Evolutionary conservation across 768 basidiomycete genomes (phyloP).

Genomic region (Auricularia heimuer): DNA sequence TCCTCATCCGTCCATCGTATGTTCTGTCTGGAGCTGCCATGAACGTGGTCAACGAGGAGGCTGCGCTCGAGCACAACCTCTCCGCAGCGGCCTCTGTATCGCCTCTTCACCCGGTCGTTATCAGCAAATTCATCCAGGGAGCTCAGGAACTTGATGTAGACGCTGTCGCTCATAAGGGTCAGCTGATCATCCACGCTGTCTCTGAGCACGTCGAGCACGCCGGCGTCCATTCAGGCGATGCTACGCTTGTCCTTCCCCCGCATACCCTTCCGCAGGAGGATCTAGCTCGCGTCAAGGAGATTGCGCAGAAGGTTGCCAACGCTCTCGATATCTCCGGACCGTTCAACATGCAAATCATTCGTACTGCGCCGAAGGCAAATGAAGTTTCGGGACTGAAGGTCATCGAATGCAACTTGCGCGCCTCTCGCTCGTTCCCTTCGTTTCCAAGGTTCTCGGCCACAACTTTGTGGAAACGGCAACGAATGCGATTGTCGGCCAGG

Average conservation of each 20-base stretch:
- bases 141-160: conserved; percentile 98
- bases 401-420: conserved; percentile 97
- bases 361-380: conserved; percentile 50
- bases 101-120: conserved; percentile 93
- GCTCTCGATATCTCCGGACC: conserved; percentile 97
- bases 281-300: conserved; percentile 80
- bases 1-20: conserved; percentile 96
- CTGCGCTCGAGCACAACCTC: conserved; percentile 81
- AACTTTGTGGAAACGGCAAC: conserved; percentile 96
- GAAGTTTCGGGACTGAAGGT: conserved; percentile 77
- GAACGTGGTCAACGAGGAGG: conserved; percentile 95
- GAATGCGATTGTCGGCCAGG: conserved; percentile 70
- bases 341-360: conserved; percentile 99
- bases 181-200: conserved; percentile 87
- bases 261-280: conserved; percentile 68
- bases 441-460: conserved; percentile 93
- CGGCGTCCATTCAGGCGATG: conserved; percentile 97
- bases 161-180: conserved; percentile 88
- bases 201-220: conserved; percentile 99
- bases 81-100: conserved; percentile 96
- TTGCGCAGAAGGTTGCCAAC: conserved; percentile 87
- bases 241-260: conserved; percentile 93
- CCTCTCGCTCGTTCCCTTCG: conserved; percentile 98
- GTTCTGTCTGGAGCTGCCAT: conserved; percentile 98
- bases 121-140: conserved; percentile 97